Evolutionary conservation across 2,329 filamentous ascomycete species (phyloP).

Genomic region (Colletotrichum musae): DNA sequence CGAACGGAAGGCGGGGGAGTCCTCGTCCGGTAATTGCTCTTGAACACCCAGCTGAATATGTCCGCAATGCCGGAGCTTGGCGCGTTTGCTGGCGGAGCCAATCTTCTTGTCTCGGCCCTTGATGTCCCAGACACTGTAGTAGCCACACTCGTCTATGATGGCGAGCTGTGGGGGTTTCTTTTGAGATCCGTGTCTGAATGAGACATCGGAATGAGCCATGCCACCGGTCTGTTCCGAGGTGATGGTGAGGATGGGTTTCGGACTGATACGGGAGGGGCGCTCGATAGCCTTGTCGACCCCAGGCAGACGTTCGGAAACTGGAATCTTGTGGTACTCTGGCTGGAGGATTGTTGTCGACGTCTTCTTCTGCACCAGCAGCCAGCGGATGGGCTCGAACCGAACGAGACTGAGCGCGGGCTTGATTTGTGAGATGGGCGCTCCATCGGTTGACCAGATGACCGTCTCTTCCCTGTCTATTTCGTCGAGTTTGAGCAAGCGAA

Average conservation of each 20-base stretch:
- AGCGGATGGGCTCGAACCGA: constrained; percentile 58
- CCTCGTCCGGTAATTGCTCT: constrained; percentile 48
- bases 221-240: constrained; percentile 66
- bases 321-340: constrained; percentile 62
- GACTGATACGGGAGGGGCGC: constrained; percentile 65
- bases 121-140: constrained; percentile 79
- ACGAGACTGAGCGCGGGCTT: constrained; percentile 61
- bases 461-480: constrained; percentile 60
- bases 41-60: constrained; percentile 59
- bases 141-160: constrained; percentile 75
- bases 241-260: constrained; percentile 70
- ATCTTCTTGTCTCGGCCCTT: constrained; percentile 52
- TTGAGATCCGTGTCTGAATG: constrained; percentile 70
- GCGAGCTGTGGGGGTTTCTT: constrained; percentile 72
- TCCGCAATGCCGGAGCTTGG: constrained; percentile 56
- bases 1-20: constrained; percentile 46
- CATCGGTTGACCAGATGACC: constrained; percentile 68
- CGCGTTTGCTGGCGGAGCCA: constrained; percentile 51
- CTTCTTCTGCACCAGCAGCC: constrained; percentile 69
- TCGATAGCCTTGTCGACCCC: constrained; percentile 42
- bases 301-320: constrained; percentile 46
- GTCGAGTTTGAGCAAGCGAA: constrained; percentile 63
- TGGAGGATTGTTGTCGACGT: constrained; percentile 66
- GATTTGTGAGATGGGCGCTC: constrained; percentile 64
- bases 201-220: constrained; percentile 71